Percentiles rank a stretch among this genome's conserved stretches.
These are phyloP conservation scores for Aspergillus fructus DNA, from an alignment of 2,329 filamentous ascomycete species.

Conservation along the genomic window DNA sequence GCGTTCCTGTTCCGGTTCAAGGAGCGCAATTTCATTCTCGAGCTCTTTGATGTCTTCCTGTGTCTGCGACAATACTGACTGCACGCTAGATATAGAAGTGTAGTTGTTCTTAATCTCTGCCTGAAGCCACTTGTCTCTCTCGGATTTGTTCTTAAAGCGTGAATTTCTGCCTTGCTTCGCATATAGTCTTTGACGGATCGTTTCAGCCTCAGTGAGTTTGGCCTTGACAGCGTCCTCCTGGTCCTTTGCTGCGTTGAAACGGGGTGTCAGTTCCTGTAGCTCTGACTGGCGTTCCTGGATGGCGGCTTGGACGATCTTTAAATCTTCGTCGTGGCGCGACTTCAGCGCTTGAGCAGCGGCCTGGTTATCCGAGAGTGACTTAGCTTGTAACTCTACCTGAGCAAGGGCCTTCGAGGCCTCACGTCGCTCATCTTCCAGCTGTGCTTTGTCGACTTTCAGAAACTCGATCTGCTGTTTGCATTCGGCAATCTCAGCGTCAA, in stretches of 20 bases:
- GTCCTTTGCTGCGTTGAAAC: constrained; percentile 70
- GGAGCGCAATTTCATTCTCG: constrained; percentile 66
- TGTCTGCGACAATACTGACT: constrained; percentile 79
- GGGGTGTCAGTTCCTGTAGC: constrained; percentile 70
- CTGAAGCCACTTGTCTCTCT: constrained; percentile 80
- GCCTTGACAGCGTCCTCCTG: constrained; percentile 70
- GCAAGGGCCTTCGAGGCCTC: constrained; percentile 77
- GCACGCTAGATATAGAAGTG: constrained; percentile 72
- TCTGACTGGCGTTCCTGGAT: constrained; percentile 76
- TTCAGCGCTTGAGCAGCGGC: constrained; percentile 72
- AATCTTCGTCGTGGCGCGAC: constrained; percentile 67
- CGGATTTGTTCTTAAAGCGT: constrained; percentile 82
- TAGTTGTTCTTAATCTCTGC: constrained; percentile 80
- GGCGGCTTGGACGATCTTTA: constrained; percentile 69
- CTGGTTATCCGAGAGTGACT: constrained; percentile 79
- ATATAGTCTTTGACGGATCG: constrained; percentile 73
- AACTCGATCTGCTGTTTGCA: constrained; percentile 81
- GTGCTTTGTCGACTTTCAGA: constrained; percentile 76
- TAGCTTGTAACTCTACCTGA: constrained; percentile 81
- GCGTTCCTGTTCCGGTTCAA: constrained; percentile 71
- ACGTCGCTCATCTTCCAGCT: constrained; percentile 85
- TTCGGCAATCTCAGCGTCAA: constrained; percentile 77
- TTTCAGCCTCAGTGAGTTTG: constrained; percentile 74
- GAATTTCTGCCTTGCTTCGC: constrained; percentile 88
- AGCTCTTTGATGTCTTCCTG: constrained; percentile 77